Conservation (phyloP, 2,329 filamentous ascomycete genomes). For the Fusarium mexicanum region DNA sequence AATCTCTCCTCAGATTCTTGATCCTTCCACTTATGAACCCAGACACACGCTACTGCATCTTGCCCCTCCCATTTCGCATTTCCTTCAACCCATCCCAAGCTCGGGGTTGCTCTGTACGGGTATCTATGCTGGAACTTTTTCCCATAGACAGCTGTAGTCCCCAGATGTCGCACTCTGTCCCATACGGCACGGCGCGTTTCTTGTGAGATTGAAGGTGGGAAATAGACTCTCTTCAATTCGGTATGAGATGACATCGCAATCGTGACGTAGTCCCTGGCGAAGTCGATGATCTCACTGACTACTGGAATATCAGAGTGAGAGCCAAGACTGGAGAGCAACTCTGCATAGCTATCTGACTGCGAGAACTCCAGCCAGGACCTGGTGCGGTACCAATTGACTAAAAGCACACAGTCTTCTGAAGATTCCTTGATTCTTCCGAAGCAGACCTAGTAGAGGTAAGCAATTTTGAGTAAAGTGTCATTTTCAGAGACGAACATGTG, state of each 20-base stretch:
- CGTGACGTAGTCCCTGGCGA: background rate
- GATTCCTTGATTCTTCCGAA: background rate
- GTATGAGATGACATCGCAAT: background rate
- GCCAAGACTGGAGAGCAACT: background rate
- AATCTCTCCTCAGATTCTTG: background rate
- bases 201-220: background rate
- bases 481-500: background rate
- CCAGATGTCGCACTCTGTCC: background rate
- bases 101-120: rapidly evolving
- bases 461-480: rapidly evolving
- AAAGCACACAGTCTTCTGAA: background rate
- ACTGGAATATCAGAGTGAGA: background rate
- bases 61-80: background rate
- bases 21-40: background rate
- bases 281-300: rapidly evolving
- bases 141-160: background rate
- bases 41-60: background rate
- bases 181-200: background rate
- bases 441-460: background rate
- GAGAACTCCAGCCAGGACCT: background rate
- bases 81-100: background rate
- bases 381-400: background rate
- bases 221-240: background rate
- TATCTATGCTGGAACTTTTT: rapidly evolving
- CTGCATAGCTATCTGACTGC: background rate